Evolutionary conservation across 2,329 filamentous ascomycete genomes (phyloP), one percentile per base, ranked within the genome.

Genomic region (Shiraia bambusicola): DNA sequence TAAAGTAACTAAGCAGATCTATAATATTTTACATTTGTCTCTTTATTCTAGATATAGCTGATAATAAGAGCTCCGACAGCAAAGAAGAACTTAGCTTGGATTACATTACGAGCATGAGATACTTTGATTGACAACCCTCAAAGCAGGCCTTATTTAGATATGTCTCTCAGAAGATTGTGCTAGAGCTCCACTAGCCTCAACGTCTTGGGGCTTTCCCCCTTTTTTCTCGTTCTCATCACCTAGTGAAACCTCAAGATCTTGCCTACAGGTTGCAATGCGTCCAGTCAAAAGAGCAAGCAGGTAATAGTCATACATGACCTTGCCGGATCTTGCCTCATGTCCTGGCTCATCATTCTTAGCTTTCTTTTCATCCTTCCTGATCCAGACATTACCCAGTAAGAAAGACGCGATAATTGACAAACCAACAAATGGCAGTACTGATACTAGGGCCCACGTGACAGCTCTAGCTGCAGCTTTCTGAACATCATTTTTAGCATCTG

Each of bases 391-490:
- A 0, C 77, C 77, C 46, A 79, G 50, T 12, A 71, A 66, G 1
- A 63, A 40, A n/a, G 71, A 69, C 3, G 73, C 68, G 3, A 77
- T 30, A 2, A 77, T 61, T 13, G 71, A 72, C 4, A 78, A 42
- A 26, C 65, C 75, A 66, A 84, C 74, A 42, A 86, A 76, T 0
- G 82, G 82, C 10, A 79, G 65, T 27, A 87, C 76, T 0, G 81
- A 71, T 28, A 84, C 73, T 52, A 83, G 83, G 0, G 82, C 79
- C 77, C 82, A 84, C 49, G 82, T 79, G n/a, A 86, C 79, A 0
- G 81, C 83, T 44, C 72, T 74, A 50, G 74, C 75, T 2, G 74
- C 77, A 5, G 67, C 67, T 7, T 71, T 59, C 3, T 71, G 67
- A 1, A 79, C 65, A 3, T 55, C 56, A 0, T 61, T 54, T 37